Conservation (phyloP, 495 filamentous ascomycete genomes). For the Lasiosphaeria hispida region DNA sequence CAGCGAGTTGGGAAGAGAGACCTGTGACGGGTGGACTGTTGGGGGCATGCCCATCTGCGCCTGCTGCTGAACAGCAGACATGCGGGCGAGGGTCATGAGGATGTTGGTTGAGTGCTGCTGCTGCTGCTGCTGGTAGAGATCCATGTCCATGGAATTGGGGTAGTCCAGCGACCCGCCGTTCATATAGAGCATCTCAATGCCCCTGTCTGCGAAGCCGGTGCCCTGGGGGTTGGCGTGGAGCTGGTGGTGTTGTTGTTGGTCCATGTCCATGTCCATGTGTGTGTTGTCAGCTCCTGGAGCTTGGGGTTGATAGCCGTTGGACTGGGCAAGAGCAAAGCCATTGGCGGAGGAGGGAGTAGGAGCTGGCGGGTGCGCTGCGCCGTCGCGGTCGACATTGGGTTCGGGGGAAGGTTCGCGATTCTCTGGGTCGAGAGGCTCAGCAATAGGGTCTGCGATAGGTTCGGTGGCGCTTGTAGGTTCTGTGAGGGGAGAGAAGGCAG, state of each 20-base stretch:
- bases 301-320: not conserved
- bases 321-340: no score
- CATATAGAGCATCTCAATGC: no score
- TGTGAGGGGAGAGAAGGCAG: constrained; percentile 36
- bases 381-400: constrained; percentile 11
- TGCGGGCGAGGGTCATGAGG: constrained; percentile 28
- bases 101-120: constrained; percentile 16
- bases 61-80: constrained; percentile 19
- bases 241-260: not conserved
- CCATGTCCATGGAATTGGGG: constrained; percentile 10
- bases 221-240: not conserved
- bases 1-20: constrained; percentile 24
- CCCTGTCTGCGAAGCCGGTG: not conserved
- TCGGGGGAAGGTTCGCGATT: constrained; percentile 26
- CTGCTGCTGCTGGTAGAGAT: constrained; percentile 20
- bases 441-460: no score
- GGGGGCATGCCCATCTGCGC: constrained; percentile 13
- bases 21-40: constrained; percentile 33
- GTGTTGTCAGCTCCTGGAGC: no score
- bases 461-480: constrained; percentile 13
- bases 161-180: constrained; percentile 1
- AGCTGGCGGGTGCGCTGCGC: not conserved
- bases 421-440: constrained; percentile 15
- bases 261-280: constrained; percentile 1
- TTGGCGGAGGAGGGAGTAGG: not conserved